These are phyloP conservation scores for Hypoxylon intermedium DNA, from an alignment of 495 filamentous ascomycete genomes.

Conservation along the genomic window DNA sequence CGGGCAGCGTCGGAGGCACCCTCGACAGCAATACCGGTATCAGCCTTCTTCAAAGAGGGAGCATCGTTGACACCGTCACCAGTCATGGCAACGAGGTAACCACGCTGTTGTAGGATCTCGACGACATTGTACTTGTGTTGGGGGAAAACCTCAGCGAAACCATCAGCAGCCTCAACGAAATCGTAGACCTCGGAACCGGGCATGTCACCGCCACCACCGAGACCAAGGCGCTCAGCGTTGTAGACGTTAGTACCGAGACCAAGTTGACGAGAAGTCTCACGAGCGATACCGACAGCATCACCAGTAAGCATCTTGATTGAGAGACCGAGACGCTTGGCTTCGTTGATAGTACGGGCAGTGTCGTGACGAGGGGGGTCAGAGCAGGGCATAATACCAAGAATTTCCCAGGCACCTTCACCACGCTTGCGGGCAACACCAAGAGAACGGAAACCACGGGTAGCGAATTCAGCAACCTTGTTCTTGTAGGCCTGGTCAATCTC, in stretches of 20 bases:
- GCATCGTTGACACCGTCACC: slow-evolving; percentile 98
- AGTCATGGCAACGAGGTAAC: slow-evolving; percentile 97
- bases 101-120: slow-evolving; percentile 94
- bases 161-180: slow-evolving; percentile 94
- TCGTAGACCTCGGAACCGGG: slow-evolving; percentile 91
- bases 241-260: slow-evolving; percentile 94
- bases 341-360: slow-evolving; percentile 86
- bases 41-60: slow-evolving; percentile 93
- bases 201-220: slow-evolving; percentile 86
- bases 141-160: slow-evolving; percentile 94
- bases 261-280: slow-evolving; percentile 87
- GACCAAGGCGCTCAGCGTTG: slow-evolving; percentile 86
- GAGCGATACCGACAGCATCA: slow-evolving; percentile 91
- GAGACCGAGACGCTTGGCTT: slow-evolving; percentile 85
- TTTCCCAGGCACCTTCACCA: slow-evolving; percentile 78
- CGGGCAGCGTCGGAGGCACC: slow-evolving; percentile 91
- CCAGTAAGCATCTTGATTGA: slow-evolving; percentile 97
- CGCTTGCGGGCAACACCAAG: slow-evolving; percentile 90
- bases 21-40: slow-evolving; percentile 93
- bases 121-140: slow-evolving; percentile 99
- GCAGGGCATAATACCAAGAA: slow-evolving; percentile 94
- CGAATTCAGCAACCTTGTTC: slow-evolving; percentile 89
- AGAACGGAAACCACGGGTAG: slow-evolving; percentile 88
- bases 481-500: slow-evolving; percentile 81
- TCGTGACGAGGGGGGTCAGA: slow-evolving; percentile 90